These are phyloP conservation scores for Eudorina sp. DNA, from an alignment of 139 green algal genomes.

Conservation along the genomic window DNA sequence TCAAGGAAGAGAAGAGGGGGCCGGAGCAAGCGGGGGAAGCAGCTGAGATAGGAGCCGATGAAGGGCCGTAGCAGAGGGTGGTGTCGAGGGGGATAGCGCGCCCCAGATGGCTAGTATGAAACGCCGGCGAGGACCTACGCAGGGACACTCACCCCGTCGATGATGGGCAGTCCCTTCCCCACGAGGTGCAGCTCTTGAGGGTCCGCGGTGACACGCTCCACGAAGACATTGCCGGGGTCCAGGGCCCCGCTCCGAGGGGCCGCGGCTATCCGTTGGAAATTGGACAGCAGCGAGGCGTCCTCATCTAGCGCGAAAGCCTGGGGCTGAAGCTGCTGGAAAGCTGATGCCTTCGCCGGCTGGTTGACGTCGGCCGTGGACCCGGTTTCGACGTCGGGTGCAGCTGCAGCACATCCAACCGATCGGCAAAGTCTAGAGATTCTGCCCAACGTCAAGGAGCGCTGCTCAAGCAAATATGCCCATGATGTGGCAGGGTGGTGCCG, in stretches of 20 bases:
- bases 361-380: background rate
- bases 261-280: background rate
- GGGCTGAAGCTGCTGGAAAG: background rate
- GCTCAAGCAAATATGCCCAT: background rate
- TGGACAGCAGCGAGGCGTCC: background rate
- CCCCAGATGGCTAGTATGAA: too few relatives aligned
- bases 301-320: background rate
- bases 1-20: too few relatives aligned
- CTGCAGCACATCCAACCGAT: background rate
- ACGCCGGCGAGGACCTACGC: too few relatives aligned
- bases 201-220: constrained; percentile 47
- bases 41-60: too few relatives aligned
- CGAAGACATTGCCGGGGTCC: background rate
- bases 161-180: constrained; percentile 63
- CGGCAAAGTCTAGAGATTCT: background rate
- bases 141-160: constrained; percentile 55
- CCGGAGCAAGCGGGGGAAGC: background rate
- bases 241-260: background rate
- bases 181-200: constrained; percentile 64
- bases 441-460: background rate
- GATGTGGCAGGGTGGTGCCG: background rate
- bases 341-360: background rate
- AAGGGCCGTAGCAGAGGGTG: too few relatives aligned
- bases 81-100: too few relatives aligned
- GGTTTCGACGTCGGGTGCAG: background rate